Evolutionary conservation across 1,284 basidiomycete genomes (phyloP), one percentile per base, ranked within the genome.

Genomic region (Anthracocystis walkeri): DNA sequence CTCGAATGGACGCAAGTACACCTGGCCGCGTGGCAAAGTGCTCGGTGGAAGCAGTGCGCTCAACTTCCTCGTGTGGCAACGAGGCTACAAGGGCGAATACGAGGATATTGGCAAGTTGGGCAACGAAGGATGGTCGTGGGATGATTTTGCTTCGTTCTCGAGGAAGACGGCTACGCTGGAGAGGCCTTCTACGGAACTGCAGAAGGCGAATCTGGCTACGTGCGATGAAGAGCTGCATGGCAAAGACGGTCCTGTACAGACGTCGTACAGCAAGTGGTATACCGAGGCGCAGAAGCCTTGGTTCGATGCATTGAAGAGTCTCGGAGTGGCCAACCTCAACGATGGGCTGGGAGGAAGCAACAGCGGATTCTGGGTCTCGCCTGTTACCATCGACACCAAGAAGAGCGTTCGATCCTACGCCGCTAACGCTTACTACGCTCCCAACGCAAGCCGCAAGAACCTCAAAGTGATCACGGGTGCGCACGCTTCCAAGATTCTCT

Each of bases 1-100:
- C 52, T 73, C 74, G 16, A 77, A 77, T 46, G 60, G 57, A 21
- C 74, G 77, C 58, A 70, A 77, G 58, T 77, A 72, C 59, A 48
- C 21, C 38, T 77, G 71, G 70, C 79, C 79, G 10, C 61, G 77
- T n/a, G 79, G 71, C 27, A 75, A 69, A 29, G 61, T 71, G 14
- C 68, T 71, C 31, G 72, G 72, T 18, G 73, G 74, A 23, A 59
- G 55, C 42, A 86, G 87, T 18, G 85, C 85, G 16, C 87, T 89
- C 63, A 89, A 89, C 73, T 84, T 80, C 42, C 71, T 81, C 49
- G 75, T 78, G 46, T 77, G 71, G 71, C 79, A 80, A 56, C 58
- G 79, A 20, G 79, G 79, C 40, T 68, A 77, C 60, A 65, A 68
- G 58, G 56, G 65, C 45, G 79, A 80, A 25, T 79, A 73, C 71